Conservation (phyloP, 345 rosid genomes). For the Murraya paniculata region DNA sequence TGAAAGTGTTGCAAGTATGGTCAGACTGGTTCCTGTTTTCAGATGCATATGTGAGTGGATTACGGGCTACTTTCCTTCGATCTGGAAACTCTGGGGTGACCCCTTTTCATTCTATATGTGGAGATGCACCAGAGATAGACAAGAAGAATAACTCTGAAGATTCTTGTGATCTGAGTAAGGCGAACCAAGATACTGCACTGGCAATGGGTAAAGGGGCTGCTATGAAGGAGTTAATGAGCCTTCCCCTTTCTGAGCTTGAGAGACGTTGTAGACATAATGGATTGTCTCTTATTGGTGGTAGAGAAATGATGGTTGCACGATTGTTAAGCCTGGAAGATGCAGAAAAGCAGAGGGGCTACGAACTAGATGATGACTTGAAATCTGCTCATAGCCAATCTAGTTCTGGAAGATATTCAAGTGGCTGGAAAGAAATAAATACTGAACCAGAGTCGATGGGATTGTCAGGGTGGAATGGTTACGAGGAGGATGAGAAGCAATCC, state of each 20-base stretch:
- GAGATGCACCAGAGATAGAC: conserved; percentile 84
- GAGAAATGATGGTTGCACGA: conserved; percentile 94
- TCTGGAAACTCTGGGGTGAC: conserved; percentile 83
- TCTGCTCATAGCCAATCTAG: conserved; percentile 47
- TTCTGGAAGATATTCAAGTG: conserved; percentile 44
- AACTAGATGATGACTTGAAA: conserved; percentile 72
- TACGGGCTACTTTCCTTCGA: conserved; percentile 92
- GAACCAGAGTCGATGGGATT: conserved; percentile 46
- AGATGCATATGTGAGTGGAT: conserved; percentile 94
- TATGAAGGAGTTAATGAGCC: conserved; percentile 78
- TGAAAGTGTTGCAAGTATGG: conserved; percentile 99
- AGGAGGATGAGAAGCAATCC: conserved; percentile 43
- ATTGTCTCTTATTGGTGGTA: conserved; percentile 93
- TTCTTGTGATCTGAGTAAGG: conserved; percentile 40
- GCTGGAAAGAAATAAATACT: conserved; percentile 46
- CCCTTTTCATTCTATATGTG: conserved; percentile 80
- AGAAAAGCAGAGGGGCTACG: conserved; percentile 86
- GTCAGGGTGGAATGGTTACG: conserved; percentile 45
- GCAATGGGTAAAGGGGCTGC: conserved; percentile 98
- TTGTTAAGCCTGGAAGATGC: conserved; percentile 93
- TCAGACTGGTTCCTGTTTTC: conserved; percentile 99
- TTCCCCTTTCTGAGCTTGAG: conserved; percentile 88
- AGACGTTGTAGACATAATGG: conserved; percentile 98
- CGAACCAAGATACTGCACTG: conserved; percentile 82
- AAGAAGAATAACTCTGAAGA: conserved; percentile 52